Conservation (phyloP, 2,329 filamentous ascomycete genomes). For the Hypomyces perniciosus region DNA sequence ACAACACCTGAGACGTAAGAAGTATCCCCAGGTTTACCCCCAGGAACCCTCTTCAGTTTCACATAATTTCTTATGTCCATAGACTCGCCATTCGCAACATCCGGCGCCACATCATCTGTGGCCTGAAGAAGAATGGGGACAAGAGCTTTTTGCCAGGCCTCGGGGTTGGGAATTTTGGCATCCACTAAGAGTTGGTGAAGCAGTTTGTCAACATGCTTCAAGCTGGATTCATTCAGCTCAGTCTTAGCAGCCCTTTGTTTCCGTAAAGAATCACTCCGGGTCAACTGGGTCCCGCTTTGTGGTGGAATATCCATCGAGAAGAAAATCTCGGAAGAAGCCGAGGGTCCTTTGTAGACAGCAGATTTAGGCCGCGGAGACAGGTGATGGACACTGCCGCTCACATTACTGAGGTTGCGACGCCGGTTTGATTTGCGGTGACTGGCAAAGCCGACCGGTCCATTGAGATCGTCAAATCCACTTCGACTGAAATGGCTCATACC, state of each 20-base stretch:
- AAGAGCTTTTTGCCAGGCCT: slow-evolving; percentile 83
- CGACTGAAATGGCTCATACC: slow-evolving; percentile 64
- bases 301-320: slow-evolving; percentile 41
- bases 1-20: slow-evolving; percentile 96
- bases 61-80: slow-evolving; percentile 98
- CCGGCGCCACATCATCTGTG: slow-evolving; percentile 89
- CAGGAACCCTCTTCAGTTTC: slow-evolving; percentile 93
- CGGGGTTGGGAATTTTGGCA: slow-evolving; percentile 62
- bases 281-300: slow-evolving; percentile 46
- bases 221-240: slow-evolving; percentile 79
- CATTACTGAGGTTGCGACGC: slow-evolving; percentile 76
- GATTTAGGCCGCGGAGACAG: slow-evolving; percentile 64
- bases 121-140: slow-evolving; percentile 85
- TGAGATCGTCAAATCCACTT: slow-evolving; percentile 56
- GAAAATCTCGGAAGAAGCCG: slow-evolving; percentile 46
- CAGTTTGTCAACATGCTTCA: slow-evolving; percentile 81
- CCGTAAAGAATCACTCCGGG: slow-evolving; percentile 78
- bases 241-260: slow-evolving; percentile 67
- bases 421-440: slow-evolving; percentile 57
- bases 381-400: slow-evolving; percentile 63
- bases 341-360: slow-evolving; percentile 50
- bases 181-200: slow-evolving; percentile 79
- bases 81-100: slow-evolving; percentile 83
- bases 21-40: slow-evolving; percentile 83
- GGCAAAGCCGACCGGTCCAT: slow-evolving; percentile 49